Conservation (phyloP, 2,329 filamentous ascomycete genomes). For the Aspergillus ochraceoroseus region DNA sequence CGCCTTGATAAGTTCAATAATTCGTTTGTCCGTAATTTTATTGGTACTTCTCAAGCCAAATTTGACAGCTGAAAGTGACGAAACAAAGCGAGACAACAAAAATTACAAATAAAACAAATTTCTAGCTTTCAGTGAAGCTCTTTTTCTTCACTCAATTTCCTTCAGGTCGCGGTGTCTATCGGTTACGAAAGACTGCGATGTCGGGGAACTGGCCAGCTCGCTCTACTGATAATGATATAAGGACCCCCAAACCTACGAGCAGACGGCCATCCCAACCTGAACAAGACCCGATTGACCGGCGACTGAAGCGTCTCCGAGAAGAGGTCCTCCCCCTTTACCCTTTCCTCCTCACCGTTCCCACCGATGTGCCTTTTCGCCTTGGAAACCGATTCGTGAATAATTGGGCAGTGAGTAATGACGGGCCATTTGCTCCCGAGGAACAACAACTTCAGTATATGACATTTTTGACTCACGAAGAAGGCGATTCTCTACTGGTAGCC, state of each 20-base stretch:
- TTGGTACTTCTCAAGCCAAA: no score
- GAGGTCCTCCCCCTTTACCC: conserved; percentile 43
- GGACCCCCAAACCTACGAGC: conserved; percentile 22
- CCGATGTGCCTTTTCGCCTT: conserved; percentile 45
- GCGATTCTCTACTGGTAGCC: conserved; percentile 49
- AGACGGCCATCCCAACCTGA: conserved; percentile 23
- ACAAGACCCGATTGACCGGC: conserved; percentile 32
- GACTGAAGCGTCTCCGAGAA: conserved; percentile 40
- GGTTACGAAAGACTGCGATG: conserved; percentile 35
- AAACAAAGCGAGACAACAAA: background rate
- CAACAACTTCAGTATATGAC: conserved; percentile 60
- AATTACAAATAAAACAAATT: background rate
- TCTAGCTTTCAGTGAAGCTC: background rate
- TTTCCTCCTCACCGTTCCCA: conserved; percentile 46
- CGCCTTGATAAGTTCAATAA: no score
- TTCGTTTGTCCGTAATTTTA: no score
- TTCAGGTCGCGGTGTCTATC: conserved; percentile 4
- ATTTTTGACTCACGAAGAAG: conserved; percentile 55
- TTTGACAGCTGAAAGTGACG: background rate
- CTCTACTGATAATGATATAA: conserved; percentile 27
- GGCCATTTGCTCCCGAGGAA: conserved; percentile 53
- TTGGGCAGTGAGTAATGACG: conserved; percentile 47
- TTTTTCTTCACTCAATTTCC: conserved; percentile 1
- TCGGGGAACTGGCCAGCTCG: conserved; percentile 35
- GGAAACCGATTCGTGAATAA: conserved; percentile 42